Evolutionary conservation across 805 yeast genomes (phyloP), one percentile per base, ranked within the genome.

Genomic region (Sungouiozyma ichnusensis): DNA sequence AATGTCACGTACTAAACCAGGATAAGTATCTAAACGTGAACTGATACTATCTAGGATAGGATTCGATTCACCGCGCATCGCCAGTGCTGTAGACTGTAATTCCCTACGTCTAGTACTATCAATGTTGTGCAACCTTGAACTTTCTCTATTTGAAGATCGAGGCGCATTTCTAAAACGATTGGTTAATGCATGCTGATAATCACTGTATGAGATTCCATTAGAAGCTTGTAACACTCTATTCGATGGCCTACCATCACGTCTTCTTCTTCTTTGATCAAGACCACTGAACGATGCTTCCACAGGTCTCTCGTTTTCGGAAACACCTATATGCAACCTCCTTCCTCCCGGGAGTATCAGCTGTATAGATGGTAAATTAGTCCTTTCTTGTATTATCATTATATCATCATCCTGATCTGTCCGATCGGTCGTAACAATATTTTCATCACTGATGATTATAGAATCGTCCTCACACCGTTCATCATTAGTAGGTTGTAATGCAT

Each of bases 381-480:
- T 48, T 40, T 59, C 63, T 43, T 54, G 60, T 18, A 56, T 44
- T n/a, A 65, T 61, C 32, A 50, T 38, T 14, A 59, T 33, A 9
- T 55, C 64, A 39, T 59, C 63, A 40, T 53, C 63, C 3, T 51
- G 57, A 35, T 39, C 46, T 14, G 43, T 42, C 17, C 39, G 42
- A 13, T 38, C 37, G 35, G 40, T 44, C 40, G 38, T 37, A 37
- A 49, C 44, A 33, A 11, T 38, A 8, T n/a, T 20, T 14, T 19
- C 35, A 4, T 34, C 32, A 37, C 29, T 18, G 16, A 39, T 15
- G 8, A 20, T 38, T 18, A 39, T 16, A 11, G 29, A 24, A 11
- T 24, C 29, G 11, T 24, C 29, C n/a, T n/a, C n/a, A n/a, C n/a
- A n/a, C n/a, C n/a, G n/a, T n/a, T n/a, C n/a, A n/a, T n/a, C n/a